Base-by-base conservation (phyloP, 495 filamentous ascomycete species). In the Durotheca rogersii region DNA sequence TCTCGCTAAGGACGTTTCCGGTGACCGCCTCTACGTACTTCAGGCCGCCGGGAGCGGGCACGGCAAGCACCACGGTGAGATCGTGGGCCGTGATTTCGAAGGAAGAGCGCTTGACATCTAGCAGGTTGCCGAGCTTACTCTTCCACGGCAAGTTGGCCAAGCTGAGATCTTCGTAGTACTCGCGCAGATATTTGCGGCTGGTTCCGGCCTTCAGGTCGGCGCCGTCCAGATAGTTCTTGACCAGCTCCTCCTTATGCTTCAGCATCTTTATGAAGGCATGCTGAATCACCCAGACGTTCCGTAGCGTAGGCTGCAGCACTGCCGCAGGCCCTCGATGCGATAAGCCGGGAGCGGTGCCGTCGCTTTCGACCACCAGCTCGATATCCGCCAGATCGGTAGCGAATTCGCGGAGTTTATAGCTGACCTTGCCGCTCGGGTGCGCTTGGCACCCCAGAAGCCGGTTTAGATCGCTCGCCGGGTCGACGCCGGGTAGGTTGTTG, bases 271-370 rank as follows among this genome's bases (percentile, higher is more conserved):
- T 36, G 16, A 50, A 53, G 25, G 56, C 56, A 15, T 59, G 49
- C 21, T 59, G 56, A 9, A 59, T 2, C 5, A 59, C 49, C 49
- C 45, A 53, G 7, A 59, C 56, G 23, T 59, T 59, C 12, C 56
- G 49, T 18, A 50, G n/a, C 3, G 56, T 59, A 12, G 56, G 36
- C 7, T 53, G 39, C 10, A 59, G 25, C 31, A 50, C 25, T 7
- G 53, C 41, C 1, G 37, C 12, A 11, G 35, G 30, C 21, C 14
- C 30, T 1, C 17, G 19, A 4, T 30, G 34, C 7, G 23, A 21
- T 1, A 18, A 23, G 6, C 15, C 18, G n/a, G 9, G 9, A 5
- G 41, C 11, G 17, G 11, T 17, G 23, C 33, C 14, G 6, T 42
- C 49, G 30, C 38, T 36, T 4, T 51, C 25, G 10, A 23, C 14